Base-by-base conservation (phyloP, 1,284 basidiomycete species). In the Cystobasidium sp. region DNA sequence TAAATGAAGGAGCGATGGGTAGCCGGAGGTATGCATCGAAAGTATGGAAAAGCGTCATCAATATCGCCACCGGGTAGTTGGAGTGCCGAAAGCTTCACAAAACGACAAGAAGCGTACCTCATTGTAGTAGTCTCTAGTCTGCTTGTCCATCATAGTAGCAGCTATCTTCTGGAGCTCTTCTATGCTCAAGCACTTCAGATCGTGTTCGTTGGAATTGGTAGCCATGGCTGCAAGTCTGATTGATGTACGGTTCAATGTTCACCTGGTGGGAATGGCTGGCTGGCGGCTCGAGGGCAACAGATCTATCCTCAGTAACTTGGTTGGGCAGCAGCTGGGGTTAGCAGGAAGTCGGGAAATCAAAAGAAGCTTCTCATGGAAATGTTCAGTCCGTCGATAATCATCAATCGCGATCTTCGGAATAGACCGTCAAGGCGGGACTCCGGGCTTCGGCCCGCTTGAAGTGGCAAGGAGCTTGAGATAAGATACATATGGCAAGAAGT, bases 71-170 rank as follows among this genome's bases (percentile, higher is more conserved):
- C 31, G 31, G 31, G 31, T 31, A 31, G 31, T 31, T 31, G 31
- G 31, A 31, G 31, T 31, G 31, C 31, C 31, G 31, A 31, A 31
- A 5, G 31, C 31, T 31, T 31, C 31, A 31, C 8, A 1, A 56
- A 8, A 56, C 55, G 14, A 56, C 24, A n/a, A 20, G 10, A 5
- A 10, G 24, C 63, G 10, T 43, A 51, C 63, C 71, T 75, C 74
- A 43, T 75, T 75, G 68, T 75, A 75, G 59, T 75, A 75, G 43
- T 75, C 74, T 44, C 74, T 39, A 12, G 74, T 75, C 67, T 75
- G 74, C 67, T 75, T 69, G 67, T 75, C 74, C 74, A 75, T 75
- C 68, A 59, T 31, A 16, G 69, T 43, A 14, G 68, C 46, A 20
- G 74, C 74, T n/a, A 63, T 47, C 44, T 44, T 59, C 68, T 75